A percentile compares a stretch with the other conserved stretches of the same genome.
phyloP scores from a whole-genome alignment of 495 filamentous ascomycete genomes.

The Podospora comata region DNA sequence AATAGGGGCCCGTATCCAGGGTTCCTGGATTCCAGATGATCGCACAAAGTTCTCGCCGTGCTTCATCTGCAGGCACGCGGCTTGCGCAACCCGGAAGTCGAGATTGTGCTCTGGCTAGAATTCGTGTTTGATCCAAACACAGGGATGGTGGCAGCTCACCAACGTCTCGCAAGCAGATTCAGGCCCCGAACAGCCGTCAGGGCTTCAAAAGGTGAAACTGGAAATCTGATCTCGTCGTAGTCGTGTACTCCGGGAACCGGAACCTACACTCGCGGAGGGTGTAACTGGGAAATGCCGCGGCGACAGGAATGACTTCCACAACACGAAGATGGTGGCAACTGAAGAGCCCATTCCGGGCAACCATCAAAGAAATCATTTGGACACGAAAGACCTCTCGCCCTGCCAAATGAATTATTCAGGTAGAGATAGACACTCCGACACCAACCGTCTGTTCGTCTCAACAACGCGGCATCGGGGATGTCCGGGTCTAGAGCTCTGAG shows the following conservation, averaged over 20 bases:
- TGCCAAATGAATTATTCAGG: neutral
- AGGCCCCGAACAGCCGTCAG: slow-evolving; percentile 10
- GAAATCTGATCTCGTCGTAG: neutral
- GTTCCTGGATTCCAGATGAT: slow-evolving; percentile 16
- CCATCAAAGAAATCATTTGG: neutral
- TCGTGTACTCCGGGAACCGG: neutral
- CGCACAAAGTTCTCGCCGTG: slow-evolving; percentile 9
- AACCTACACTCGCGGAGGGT: neutral
- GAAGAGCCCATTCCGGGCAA: neutral
- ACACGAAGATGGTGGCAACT: neutral
- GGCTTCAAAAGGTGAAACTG: neutral
- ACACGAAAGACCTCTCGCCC: neutral
- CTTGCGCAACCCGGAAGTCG: slow-evolving; percentile 13
- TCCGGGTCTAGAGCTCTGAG: neutral
- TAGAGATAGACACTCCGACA: neutral
- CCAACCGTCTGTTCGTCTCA: slow-evolving; percentile 1
- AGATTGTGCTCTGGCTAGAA: slow-evolving; percentile 14
- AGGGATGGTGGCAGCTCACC: slow-evolving; percentile 6
- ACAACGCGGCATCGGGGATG: neutral
- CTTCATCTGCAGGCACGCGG: slow-evolving; percentile 13
- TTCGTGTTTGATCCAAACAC: slow-evolving; percentile 20
- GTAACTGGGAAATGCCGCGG: neutral
- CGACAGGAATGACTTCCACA: neutral
- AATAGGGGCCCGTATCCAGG: slow-evolving; percentile 14
- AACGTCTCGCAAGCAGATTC: neutral